A percentile compares a stretch with the other conserved stretches of the same genome.
Evolutionary conservation across 495 filamentous ascomycete genomes (phyloP).

Genomic region (Hypomontagnella monticulosa): DNA sequence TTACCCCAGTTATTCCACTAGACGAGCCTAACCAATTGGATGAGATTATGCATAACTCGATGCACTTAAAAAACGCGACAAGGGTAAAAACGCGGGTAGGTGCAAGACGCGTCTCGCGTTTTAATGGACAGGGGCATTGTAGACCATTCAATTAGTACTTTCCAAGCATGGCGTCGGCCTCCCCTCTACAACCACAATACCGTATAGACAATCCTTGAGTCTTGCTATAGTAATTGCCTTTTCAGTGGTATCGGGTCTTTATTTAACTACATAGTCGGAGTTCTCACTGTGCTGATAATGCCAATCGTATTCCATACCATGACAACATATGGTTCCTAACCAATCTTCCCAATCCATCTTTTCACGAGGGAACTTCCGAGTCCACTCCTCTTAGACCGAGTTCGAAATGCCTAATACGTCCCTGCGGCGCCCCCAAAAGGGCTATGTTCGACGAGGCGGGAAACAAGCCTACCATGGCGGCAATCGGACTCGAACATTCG

Average conservation of each 20-base stretch:
- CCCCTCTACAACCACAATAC: constrained; percentile 6
- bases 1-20: neutral
- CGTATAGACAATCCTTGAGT: neutral
- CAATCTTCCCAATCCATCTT: constrained; percentile 8
- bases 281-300: constrained; percentile 25
- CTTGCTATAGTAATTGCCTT: neutral
- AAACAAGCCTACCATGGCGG: constrained; percentile 65
- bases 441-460: constrained; percentile 61
- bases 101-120: constrained; percentile 31
- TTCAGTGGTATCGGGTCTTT: neutral
- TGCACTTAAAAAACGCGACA: constrained; percentile 33
- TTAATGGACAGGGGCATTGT: constrained; percentile 22
- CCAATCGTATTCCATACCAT: neutral
- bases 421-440: constrained; percentile 59
- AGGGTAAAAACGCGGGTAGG: constrained; percentile 10
- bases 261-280: constrained; percentile 6
- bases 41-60: constrained; percentile 22
- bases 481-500: constrained; percentile 71
- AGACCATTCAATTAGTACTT: neutral
- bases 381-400: constrained; percentile 5
- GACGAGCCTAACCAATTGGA: too few relatives aligned
- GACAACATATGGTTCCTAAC: constrained; percentile 14
- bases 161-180: neutral
- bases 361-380: constrained; percentile 4
- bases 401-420: constrained; percentile 59